A percentile compares a stretch with the other conserved stretches of the same genome.
phyloP scores from a whole-genome alignment of 2,329 filamentous ascomycete genomes.

The Celoporthe dispersa region DNA sequence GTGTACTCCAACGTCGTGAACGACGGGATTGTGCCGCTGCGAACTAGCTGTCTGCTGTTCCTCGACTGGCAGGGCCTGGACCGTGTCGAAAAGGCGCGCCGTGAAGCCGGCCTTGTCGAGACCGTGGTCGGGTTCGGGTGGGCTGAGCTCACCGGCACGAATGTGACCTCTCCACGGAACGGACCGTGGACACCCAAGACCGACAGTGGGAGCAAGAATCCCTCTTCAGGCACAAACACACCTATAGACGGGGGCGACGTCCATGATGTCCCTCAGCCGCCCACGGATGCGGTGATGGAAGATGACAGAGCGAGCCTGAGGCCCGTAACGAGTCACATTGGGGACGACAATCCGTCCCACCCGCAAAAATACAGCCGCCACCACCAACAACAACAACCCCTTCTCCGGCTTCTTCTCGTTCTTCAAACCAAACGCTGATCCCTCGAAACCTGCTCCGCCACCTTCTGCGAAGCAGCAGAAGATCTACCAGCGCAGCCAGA shows the following conservation, averaged over 20 bases:
- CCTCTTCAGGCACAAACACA: conserved; percentile 39
- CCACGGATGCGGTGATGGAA: conserved; percentile 66
- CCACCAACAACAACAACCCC: conserved; percentile 52
- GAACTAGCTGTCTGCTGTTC: conserved; percentile 95
- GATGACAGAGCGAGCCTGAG: conserved; percentile 66
- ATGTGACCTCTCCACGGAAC: conserved; percentile 52
- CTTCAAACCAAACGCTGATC: conserved; percentile 63
- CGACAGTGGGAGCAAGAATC: conserved; percentile 31
- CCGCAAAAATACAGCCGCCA: conserved; percentile 39
- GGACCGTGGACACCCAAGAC: conserved; percentile 48
- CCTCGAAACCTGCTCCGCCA: conserved; percentile 52
- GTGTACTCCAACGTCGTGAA: conserved; percentile 98
- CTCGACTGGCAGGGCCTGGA: conserved; percentile 95
- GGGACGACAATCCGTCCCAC: conserved; percentile 34
- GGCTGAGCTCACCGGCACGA: conserved; percentile 85
- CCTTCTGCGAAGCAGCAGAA: conserved; percentile 63
- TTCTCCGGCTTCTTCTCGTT: conserved; percentile 72
- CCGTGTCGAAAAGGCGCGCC: conserved; percentile 88
- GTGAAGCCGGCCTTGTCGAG: conserved; percentile 90
- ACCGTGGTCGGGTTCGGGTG: conserved; percentile 94
- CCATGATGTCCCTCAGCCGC: conserved; percentile 72
- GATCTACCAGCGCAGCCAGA: conserved; percentile 80
- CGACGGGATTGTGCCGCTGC: conserved; percentile 91
- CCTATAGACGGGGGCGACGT: conserved; percentile 44
- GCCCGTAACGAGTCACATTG: conserved; percentile 45